Evolutionary conservation across 2,329 filamentous ascomycete species (phyloP), one percentile per base, ranked within the genome.

Genomic region (Herpomyces periplanetae): DNA sequence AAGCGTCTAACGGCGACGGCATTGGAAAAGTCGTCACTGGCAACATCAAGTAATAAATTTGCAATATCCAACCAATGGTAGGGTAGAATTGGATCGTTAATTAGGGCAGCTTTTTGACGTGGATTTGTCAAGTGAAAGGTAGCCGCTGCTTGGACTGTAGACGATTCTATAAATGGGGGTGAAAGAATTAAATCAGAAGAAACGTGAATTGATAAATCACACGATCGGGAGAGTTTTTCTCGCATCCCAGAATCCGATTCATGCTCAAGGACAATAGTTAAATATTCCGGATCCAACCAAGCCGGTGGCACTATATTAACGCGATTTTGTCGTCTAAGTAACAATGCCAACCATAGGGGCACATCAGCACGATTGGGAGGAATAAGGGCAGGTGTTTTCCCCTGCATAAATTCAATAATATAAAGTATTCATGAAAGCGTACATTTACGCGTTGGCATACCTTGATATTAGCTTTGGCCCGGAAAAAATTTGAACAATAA

Each of bases 11-110:
- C 59, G 27, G 59, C 54, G 27, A 71, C 60, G 2, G 65, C 49
- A 1, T 62, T 45, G 13, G 53, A 49, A 19, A 91, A 51, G 35
- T 88, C 73, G 36, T 88, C 73, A 11, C 54, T 49, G 3, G 73
- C 73, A 21, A 68, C 62, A 17, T 73, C 63, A 2, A 96, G 51
- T 17, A 96, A 44, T 34, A 84, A 57, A 38, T 87, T 71, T 8
- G 64, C 61, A 5, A 91, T 42, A 39, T 91, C 80, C 16, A 85
- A 51, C 73, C 75, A 96, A 42, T 91, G 75, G 34, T 85, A 91
- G 0, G 80, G 80, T 13, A 96, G 44, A 7, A 59, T n/a, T n/a
- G n/a, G n/a, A n/a, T n/a, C n/a, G n/a, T n/a, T n/a, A n/a, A n/a
- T n/a, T n/a, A n/a, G n/a, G n/a, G n/a, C n/a, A n/a, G n/a, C n/a